Conservation (phyloP, 495 filamentous ascomycete species). For the Aspergillus sparsus region DNA sequence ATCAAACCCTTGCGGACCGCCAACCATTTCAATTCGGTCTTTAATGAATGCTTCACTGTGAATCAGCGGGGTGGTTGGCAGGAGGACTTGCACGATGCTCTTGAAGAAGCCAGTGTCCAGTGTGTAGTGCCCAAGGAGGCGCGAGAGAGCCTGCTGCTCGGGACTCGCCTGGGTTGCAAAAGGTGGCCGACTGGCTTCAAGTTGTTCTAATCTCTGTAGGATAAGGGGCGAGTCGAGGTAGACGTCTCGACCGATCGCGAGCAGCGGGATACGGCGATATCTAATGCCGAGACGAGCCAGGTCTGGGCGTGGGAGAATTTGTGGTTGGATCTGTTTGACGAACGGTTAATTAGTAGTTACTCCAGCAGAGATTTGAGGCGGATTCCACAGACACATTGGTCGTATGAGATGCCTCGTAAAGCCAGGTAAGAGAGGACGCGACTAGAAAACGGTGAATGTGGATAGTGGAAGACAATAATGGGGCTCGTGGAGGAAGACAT, state of each 20-base stretch:
- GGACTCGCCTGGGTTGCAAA: background rate
- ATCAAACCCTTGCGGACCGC: slow-evolving; percentile 1
- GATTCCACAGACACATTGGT: slow-evolving; percentile 12
- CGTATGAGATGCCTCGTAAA: slow-evolving; percentile 14
- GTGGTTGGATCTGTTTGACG: slow-evolving; percentile 53
- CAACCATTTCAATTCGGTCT: slow-evolving; percentile 11
- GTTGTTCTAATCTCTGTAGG: slow-evolving; percentile 54
- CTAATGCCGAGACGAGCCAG: slow-evolving; percentile 53
- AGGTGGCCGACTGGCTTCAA: slow-evolving; percentile 26
- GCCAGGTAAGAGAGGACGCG: slow-evolving; percentile 24
- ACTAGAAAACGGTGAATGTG: slow-evolving; percentile 4
- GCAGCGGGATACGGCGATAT: slow-evolving; percentile 66
- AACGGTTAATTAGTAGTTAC: background rate
- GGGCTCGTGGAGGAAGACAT: background rate
- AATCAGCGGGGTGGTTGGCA: slow-evolving; percentile 2
- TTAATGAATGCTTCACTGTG: slow-evolving; percentile 8
- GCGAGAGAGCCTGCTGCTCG: slow-evolving; percentile 6
- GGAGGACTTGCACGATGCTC: slow-evolving; percentile 13
- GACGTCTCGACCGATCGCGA: slow-evolving; percentile 57
- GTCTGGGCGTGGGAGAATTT: slow-evolving; percentile 59
- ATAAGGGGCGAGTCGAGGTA: slow-evolving; percentile 64
- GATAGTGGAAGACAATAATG: slow-evolving; percentile 9
- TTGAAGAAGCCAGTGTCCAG: slow-evolving; percentile 9
- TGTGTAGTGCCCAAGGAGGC: background rate
- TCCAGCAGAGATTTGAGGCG: background rate